These are phyloP conservation scores for Musa acuminata DNA, from an alignment of 176 grass and related monocot genomes.

Conservation along the genomic window DNA sequence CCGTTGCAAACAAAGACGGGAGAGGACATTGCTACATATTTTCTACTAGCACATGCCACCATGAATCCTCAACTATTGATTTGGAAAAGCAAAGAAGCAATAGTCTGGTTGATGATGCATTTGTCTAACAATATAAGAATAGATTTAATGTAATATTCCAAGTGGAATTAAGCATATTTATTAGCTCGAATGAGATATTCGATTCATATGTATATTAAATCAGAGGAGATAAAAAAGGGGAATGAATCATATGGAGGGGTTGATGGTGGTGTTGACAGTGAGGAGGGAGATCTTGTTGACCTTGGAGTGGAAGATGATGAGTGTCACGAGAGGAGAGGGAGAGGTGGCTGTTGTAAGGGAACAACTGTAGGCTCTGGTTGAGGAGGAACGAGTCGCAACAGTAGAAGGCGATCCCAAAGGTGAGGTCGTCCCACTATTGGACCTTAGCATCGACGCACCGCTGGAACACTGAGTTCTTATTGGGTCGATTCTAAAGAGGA, in stretches of 20 bases:
- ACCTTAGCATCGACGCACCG: conserved; percentile 69
- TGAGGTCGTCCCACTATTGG: conserved; percentile 61
- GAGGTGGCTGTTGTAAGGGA: conserved; percentile 70
- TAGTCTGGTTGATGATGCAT: too few relatives aligned
- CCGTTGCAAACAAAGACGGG: conserved; percentile 49
- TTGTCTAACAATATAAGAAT: too few relatives aligned
- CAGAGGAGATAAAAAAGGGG: too few relatives aligned
- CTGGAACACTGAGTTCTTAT: conserved; percentile 51
- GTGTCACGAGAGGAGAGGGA: conserved; percentile 23
- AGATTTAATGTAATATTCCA: too few relatives aligned
- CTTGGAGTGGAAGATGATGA: conserved; percentile 53
- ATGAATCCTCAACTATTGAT: conserved; percentile 44
- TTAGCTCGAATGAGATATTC: too few relatives aligned
- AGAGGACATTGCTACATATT: conserved; percentile 59
- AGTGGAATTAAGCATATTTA: too few relatives aligned
- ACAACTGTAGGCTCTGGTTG: conserved; percentile 41
- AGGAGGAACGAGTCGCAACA: conserved; percentile 44
- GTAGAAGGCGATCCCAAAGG: conserved; percentile 70
- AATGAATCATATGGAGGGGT: background rate
- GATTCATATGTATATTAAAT: too few relatives aligned
- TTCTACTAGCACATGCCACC: conserved; percentile 77
- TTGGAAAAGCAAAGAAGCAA: conserved; percentile 9
- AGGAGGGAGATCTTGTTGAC: conserved; percentile 92
- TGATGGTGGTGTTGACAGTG: conserved; percentile 54
- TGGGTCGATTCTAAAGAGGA: background rate